Conservation (phyloP, 441 rosid species). For the Croton laevigatus region DNA sequence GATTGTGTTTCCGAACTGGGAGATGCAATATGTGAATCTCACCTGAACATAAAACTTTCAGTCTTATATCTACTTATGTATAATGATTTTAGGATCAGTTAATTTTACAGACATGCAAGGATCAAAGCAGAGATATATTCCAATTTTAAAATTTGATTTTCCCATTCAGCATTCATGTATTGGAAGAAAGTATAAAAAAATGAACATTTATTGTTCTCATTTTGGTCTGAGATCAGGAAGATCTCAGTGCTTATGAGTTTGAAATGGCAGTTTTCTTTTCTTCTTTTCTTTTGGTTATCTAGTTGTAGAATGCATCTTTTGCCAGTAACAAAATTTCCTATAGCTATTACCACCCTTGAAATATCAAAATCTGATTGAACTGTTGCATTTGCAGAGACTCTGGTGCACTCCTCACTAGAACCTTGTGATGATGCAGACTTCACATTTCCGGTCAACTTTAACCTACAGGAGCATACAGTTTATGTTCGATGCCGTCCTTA, state of each 20-base stretch:
- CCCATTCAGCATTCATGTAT: not conserved
- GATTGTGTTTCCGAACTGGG: not conserved
- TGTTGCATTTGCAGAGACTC: constrained; percentile 60
- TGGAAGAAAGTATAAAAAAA: not conserved
- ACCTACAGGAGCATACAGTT: constrained; percentile 77
- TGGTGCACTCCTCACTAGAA: constrained; percentile 90
- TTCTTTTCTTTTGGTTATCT: not conserved
- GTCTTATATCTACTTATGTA: not conserved
- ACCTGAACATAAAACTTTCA: not conserved
- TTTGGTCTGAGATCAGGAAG: not conserved
- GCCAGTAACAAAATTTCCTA: not conserved
- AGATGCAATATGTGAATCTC: not conserved
- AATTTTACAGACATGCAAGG: not conserved
- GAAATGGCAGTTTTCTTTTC: not conserved
- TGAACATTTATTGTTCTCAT: not conserved
- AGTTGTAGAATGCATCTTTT: not conserved
- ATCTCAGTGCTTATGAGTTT: not conserved
- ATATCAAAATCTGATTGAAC: not conserved
- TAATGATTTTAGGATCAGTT: not conserved
- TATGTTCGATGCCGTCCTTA: constrained; percentile 94
- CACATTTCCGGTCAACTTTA: constrained; percentile 86
- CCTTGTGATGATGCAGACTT: constrained; percentile 89
- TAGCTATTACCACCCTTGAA: not conserved
- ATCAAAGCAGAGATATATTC: not conserved
- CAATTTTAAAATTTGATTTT: not conserved